These are phyloP conservation scores for Balakata baccata DNA, from an alignment of 345 rosid species.

Conservation along the genomic window DNA sequence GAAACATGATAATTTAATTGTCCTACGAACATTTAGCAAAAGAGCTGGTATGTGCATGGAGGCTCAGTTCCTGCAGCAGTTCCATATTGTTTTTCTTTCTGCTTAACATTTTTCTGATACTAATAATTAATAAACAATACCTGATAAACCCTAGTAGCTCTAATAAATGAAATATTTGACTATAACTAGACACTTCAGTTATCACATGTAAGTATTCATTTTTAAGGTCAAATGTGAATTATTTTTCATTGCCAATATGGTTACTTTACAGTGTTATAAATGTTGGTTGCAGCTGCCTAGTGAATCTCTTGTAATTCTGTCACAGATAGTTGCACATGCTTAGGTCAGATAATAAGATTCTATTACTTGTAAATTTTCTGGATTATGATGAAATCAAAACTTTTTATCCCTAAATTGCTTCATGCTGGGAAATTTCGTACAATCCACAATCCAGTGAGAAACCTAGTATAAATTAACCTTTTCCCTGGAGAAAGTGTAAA, in stretches of 20 bases:
- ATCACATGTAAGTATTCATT: neutral
- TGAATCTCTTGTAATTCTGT: neutral
- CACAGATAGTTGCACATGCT: too few relatives aligned
- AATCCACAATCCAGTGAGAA: neutral
- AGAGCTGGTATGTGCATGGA: conserved; percentile 69
- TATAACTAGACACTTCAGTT: neutral
- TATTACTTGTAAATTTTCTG: too few relatives aligned
- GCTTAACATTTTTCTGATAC: neutral
- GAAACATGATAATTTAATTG: conserved; percentile 80
- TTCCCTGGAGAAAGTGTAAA: neutral
- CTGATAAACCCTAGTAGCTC: neutral
- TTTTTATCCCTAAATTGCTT: neutral
- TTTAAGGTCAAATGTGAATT: neutral
- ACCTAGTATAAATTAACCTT: neutral
- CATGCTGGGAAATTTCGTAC: neutral
- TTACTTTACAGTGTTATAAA: neutral
- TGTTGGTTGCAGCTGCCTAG: neutral
- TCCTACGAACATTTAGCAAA: conserved; percentile 95
- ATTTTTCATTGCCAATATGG: too few relatives aligned
- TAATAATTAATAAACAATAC: neutral
- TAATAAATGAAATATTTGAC: neutral
- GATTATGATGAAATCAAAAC: too few relatives aligned
- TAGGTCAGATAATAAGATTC: too few relatives aligned
- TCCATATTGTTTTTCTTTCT: neutral
- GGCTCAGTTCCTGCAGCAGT: conserved; percentile 2